These are phyloP conservation scores for Heritiera littoralis DNA, from an alignment of 345 rosid genomes.

Conservation along the genomic window DNA sequence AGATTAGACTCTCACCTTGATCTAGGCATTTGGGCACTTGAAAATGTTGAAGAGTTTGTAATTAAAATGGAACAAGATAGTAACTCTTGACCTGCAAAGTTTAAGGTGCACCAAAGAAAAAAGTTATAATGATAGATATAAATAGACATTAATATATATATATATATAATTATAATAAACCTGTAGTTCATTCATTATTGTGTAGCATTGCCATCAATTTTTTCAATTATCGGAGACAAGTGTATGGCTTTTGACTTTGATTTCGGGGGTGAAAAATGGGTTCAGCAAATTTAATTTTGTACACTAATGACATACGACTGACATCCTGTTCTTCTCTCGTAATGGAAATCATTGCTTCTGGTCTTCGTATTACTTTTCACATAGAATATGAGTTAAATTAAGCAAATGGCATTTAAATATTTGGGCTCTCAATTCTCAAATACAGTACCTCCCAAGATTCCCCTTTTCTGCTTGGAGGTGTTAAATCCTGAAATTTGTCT, in stretches of 20 bases:
- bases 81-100: constrained; percentile 31
- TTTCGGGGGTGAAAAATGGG: not conserved
- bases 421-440: not conserved
- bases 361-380: no score
- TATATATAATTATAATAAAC: not conserved
- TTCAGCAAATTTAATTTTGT: not conserved
- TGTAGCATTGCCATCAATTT: not conserved
- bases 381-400: not conserved
- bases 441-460: not conserved
- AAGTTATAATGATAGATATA: not conserved
- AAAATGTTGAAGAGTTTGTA: constrained; percentile 6
- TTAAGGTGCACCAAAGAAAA: constrained; percentile 2
- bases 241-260: not conserved
- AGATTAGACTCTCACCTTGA: constrained; percentile 54
- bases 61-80: constrained; percentile 11
- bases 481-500: not conserved
- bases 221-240: constrained; percentile 17
- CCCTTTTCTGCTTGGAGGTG: not conserved
- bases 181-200: not conserved
- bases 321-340: not conserved
- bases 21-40: constrained; percentile 57
- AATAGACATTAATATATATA: not conserved
- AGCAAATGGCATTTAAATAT: not conserved
- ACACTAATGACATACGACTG: not conserved
- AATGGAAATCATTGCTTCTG: not conserved